A percentile compares a stretch with the other conserved stretches of the same genome.
Evolutionary conservation across 2,329 filamentous ascomycete genomes (phyloP).

Genomic region (Exophiala sp.): DNA sequence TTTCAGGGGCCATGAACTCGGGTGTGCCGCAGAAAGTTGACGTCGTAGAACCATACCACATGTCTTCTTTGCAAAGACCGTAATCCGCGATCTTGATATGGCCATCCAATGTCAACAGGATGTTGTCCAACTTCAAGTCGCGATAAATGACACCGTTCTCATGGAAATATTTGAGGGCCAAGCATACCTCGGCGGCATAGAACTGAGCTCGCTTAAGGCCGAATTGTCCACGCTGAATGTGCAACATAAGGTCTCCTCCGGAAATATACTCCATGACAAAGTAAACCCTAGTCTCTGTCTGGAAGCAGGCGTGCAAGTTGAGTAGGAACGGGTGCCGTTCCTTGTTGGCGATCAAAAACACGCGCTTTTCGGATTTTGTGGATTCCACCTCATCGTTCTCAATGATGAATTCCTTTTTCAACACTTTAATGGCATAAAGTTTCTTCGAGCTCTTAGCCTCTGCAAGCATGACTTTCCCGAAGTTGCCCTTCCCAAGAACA

Average conservation of each 20-base stretch:
- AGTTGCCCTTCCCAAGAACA: conserved; percentile 97
- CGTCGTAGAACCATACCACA: conserved; percentile 97
- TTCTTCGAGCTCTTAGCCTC: conserved; percentile 90
- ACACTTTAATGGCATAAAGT: conserved; percentile 94
- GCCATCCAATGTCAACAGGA: conserved; percentile 86
- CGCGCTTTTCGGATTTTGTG: conserved; percentile 92
- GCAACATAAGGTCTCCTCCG: conserved; percentile 96
- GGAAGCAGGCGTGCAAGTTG: conserved; percentile 95
- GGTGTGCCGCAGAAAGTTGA: conserved; percentile 99
- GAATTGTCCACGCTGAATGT: conserved; percentile 95
- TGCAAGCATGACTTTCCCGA: conserved; percentile 98
- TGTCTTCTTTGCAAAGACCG: conserved; percentile 97
- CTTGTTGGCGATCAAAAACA: conserved; percentile 94
- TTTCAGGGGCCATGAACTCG: conserved; percentile 99
- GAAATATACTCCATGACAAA: conserved; percentile 99
- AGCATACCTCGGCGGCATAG: conserved; percentile 93
- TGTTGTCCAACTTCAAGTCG: conserved; percentile 77
- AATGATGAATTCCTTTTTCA: conserved; percentile 99
- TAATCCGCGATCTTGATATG: conserved; percentile 99
- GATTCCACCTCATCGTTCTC: conserved; percentile 99
- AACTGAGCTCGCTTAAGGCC: conserved; percentile 96
- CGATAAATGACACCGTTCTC: conserved; percentile 98
- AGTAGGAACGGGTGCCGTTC: conserved; percentile 94
- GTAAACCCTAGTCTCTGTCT: conserved; percentile 96
- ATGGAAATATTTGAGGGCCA: conserved; percentile 98